A percentile compares a stretch with the other conserved stretches of the same genome.
Conservation (phyloP, 768 basidiomycete genomes). For the Tylopilus intermedius region DNA sequence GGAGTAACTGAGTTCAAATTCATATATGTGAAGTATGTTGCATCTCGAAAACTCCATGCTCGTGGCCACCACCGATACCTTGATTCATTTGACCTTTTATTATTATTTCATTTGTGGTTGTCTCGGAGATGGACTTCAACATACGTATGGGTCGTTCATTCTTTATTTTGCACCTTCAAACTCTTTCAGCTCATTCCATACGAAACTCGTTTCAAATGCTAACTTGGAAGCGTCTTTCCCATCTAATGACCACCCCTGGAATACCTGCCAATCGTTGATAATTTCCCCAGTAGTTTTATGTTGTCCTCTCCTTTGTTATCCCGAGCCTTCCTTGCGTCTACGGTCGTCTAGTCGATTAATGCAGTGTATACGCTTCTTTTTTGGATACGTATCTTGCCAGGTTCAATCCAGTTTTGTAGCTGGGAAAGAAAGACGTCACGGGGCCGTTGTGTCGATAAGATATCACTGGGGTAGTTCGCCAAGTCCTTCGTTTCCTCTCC, state of each 20-base stretch:
- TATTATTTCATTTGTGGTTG: neutral
- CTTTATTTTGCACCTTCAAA: neutral
- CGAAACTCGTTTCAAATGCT: slow-evolving; percentile 11
- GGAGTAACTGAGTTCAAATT: slow-evolving; percentile 27
- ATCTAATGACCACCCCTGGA: slow-evolving; percentile 24
- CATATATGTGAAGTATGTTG: slow-evolving; percentile 20
- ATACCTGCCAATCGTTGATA: slow-evolving; percentile 23
- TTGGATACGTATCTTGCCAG: slow-evolving; percentile 15
- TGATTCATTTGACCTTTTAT: slow-evolving; percentile 6
- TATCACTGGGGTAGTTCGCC: neutral
- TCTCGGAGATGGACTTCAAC: slow-evolving; percentile 8
- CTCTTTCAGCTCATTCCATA: slow-evolving; percentile 1
- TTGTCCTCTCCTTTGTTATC: slow-evolving; percentile 21
- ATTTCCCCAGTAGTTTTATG: slow-evolving; percentile 17
- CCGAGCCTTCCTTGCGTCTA: neutral
- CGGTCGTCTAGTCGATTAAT: slow-evolving; percentile 7
- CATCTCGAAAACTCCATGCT: slow-evolving; percentile 2
- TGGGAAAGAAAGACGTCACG: slow-evolving; percentile 8
- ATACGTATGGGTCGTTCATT: slow-evolving; percentile 1
- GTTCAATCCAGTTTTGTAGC: neutral
- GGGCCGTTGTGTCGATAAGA: slow-evolving; percentile 4
- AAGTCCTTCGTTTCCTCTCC: neutral
- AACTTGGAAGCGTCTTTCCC: slow-evolving; percentile 6
- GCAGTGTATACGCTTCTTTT: slow-evolving; percentile 16
- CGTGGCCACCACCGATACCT: slow-evolving; percentile 26